phyloP scores from a whole-genome alignment of 371 early-diverging fungal genomes.

The Umbelopsis sp. region DNA sequence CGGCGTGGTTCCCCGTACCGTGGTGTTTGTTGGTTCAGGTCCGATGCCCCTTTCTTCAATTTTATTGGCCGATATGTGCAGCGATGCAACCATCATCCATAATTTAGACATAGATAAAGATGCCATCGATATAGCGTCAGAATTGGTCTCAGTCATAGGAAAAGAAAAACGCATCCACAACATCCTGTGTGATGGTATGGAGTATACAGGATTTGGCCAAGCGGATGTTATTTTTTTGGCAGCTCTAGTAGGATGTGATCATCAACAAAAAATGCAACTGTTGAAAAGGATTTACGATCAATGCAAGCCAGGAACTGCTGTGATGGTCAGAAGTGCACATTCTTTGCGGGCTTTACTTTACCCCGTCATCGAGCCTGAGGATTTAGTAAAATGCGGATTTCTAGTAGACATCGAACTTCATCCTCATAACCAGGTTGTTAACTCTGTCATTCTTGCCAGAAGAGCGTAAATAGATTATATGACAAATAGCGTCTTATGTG shows the following conservation, averaged over 20 bases:
- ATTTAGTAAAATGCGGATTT: slow-evolving; percentile 29
- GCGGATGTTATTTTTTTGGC: slow-evolving; percentile 43
- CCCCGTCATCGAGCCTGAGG: slow-evolving; percentile 29
- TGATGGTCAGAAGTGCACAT: slow-evolving; percentile 43
- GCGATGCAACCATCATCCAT: slow-evolving; percentile 21
- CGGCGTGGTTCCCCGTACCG: slow-evolving; percentile 23
- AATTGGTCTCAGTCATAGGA: slow-evolving; percentile 23
- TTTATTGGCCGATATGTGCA: slow-evolving; percentile 28
- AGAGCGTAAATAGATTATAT: neutral
- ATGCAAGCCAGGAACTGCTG: slow-evolving; percentile 33
- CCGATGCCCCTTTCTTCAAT: slow-evolving; percentile 49
- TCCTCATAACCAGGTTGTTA: slow-evolving; percentile 42
- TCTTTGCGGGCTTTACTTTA: slow-evolving; percentile 40
- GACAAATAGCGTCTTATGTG: neutral
- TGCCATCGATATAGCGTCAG: slow-evolving; percentile 27
- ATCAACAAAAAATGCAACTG: slow-evolving; percentile 29
- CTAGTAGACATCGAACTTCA: slow-evolving; percentile 30
- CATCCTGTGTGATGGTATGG: slow-evolving; percentile 25
- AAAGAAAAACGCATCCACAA: slow-evolving; percentile 24
- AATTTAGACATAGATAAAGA: slow-evolving; percentile 34
- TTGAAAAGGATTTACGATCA: slow-evolving; percentile 25
- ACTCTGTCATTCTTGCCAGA: slow-evolving; percentile 42
- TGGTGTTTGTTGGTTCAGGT: slow-evolving; percentile 49
- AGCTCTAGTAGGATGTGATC: slow-evolving; percentile 35
- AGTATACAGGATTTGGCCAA: slow-evolving; percentile 22